Evolutionary conservation across 768 basidiomycete genomes (phyloP).

Genomic region (Serendipita sp.): DNA sequence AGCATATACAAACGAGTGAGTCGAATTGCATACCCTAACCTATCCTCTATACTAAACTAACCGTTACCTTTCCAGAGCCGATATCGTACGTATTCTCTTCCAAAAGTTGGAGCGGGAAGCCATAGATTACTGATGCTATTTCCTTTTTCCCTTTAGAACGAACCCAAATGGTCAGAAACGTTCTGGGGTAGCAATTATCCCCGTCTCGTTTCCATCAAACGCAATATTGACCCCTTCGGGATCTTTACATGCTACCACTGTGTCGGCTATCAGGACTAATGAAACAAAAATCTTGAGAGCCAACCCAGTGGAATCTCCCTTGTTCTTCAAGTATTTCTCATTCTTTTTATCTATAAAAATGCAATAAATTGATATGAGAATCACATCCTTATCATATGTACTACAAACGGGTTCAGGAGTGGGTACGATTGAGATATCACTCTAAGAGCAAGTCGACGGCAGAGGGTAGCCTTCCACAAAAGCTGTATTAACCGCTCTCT

Average conservation of each 20-base stretch:
- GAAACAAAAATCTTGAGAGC: too few relatives aligned
- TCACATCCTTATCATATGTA: too few relatives aligned
- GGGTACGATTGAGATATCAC: too few relatives aligned
- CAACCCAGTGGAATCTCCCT: background rate
- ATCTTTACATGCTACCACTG: slow-evolving; percentile 2
- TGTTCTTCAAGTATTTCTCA: too few relatives aligned
- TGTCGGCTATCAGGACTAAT: slow-evolving; percentile 3
- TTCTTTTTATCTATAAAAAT: too few relatives aligned
- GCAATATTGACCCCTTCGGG: background rate
- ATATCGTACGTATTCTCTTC: background rate
- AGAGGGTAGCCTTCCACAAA: too few relatives aligned
- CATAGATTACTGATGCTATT: background rate
- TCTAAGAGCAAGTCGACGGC: too few relatives aligned
- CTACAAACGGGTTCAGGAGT: too few relatives aligned
- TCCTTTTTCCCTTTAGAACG: background rate
- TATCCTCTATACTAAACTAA: background rate
- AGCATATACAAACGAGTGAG: background rate
- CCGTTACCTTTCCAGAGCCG: background rate
- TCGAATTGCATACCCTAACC: background rate
- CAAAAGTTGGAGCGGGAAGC: too few relatives aligned
- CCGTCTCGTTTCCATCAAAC: background rate
- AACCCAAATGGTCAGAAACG: background rate
- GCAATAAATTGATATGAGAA: too few relatives aligned
- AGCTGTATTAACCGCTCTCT: too few relatives aligned
- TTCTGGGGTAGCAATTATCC: slow-evolving; percentile 5